Evolutionary conservation across 441 rosid species (phyloP), one percentile per base, ranked within the genome.

Genomic region (Mallotus repandus): DNA sequence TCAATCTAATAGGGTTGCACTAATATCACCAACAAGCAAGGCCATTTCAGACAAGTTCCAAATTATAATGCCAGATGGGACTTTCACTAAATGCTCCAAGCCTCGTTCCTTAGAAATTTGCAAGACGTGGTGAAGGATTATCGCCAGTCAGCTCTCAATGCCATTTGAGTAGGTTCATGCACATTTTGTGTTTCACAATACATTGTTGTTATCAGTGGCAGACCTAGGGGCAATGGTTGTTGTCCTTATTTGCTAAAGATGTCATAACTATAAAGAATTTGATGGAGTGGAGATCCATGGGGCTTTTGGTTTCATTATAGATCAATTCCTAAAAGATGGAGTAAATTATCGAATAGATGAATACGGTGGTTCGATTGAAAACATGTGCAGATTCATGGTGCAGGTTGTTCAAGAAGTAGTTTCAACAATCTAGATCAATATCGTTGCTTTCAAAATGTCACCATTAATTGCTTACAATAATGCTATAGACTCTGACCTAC

Each of bases 241-340:
- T 25, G 2, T 25, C 29, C 29, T 25, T 2, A 25, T 25, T 25
- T 25, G 29, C 2, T 25, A 25, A 25, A 25, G 29, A 25, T 25
- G 29, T 25, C 29, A 25, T 25, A 25, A 25, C 29, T 25, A 25
- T 77, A 9, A 84, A 87, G 93, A 97, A 46, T 94, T 94, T 58
- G 98, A 92, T 73, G 99, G 97, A 48, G 82, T 94, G 49, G 98
- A 94, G 89, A 86, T 92, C 74, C 99, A 94, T 41, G 91, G 93
- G 45, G 99, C 95, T 0, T 97, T 90, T 66, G 98, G 98, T 59
- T 94, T 91, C 81, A 90, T 94, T 49, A 87, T 92, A 55, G 96
- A 94, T 78, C 98, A 92, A 76, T 94, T 92, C 81, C 68, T 92
- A n/a, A 94, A 91, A 67, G 84, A 91, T 9, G 94, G 97, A 25